phyloP scores from a whole-genome alignment of 305 asterid genomes.

The Ajuga reptans region DNA sequence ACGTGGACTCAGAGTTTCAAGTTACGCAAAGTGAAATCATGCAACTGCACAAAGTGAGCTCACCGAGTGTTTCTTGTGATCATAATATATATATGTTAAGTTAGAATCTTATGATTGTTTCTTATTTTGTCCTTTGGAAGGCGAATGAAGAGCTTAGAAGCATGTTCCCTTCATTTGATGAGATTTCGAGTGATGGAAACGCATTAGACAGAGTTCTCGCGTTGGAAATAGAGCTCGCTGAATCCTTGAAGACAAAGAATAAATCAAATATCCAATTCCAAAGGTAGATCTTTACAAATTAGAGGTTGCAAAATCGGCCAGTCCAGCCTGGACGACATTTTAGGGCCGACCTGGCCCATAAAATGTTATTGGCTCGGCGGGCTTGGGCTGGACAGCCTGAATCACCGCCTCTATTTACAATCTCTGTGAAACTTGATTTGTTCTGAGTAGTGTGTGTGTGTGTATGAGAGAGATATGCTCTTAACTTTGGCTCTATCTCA shows the following conservation, averaged over 20 bases:
- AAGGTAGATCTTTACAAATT: conserved; percentile 43
- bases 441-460: no score
- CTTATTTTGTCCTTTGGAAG: conserved; percentile 31
- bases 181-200: conserved; percentile 57
- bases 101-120: conserved; percentile 21
- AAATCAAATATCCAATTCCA: conserved; percentile 49
- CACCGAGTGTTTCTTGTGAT: conserved; percentile 1
- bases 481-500: conserved; percentile 23
- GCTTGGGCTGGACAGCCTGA: no score
- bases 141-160: conserved; percentile 77
- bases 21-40: conserved; percentile 46
- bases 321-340: no score
- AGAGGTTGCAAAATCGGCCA: no score
- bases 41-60: conserved; percentile 63
- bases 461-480: no score
- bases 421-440: neutral
- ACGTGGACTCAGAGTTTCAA: conserved; percentile 33
- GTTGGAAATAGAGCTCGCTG: conserved; percentile 91
- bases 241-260: conserved; percentile 66
- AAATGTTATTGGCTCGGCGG: no score
- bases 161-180: conserved; percentile 69
- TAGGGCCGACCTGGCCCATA: no score
- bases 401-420: neutral
- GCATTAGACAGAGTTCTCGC: conserved; percentile 89
- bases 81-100: neutral